Conservation (phyloP, 495 filamentous ascomycete species). For the Neurospora tetraspora region DNA sequence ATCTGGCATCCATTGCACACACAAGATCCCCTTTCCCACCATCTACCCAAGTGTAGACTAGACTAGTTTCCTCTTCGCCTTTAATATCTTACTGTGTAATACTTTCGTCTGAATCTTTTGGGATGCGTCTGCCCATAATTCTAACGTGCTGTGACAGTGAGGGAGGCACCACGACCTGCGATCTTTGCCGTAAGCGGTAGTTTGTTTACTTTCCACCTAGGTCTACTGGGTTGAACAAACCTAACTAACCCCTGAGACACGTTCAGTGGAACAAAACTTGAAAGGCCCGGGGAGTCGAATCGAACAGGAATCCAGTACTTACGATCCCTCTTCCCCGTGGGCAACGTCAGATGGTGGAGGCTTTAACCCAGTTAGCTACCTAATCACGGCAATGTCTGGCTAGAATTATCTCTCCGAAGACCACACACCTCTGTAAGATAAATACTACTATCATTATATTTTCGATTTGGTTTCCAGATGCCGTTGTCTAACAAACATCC, state of each 20-base stretch:
- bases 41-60: too few relatives aligned
- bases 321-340: neutral
- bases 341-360: neutral
- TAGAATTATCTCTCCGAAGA: neutral
- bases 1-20: too few relatives aligned
- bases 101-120: too few relatives aligned
- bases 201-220: neutral
- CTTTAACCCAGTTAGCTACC: too few relatives aligned
- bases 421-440: neutral
- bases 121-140: too few relatives aligned
- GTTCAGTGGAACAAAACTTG: neutral
- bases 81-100: too few relatives aligned
- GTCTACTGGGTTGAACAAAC: neutral
- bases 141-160: too few relatives aligned
- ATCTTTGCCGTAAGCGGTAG: neutral
- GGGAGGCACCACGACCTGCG: neutral
- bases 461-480: neutral
- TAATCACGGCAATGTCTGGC: neutral
- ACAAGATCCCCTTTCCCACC: too few relatives aligned
- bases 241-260: neutral
- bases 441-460: neutral
- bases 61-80: too few relatives aligned
- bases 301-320: neutral
- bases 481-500: neutral
- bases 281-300: too few relatives aligned